phyloP scores from a whole-genome alignment of 306 rosid genomes.

The Herpetospermum pedunculosum region DNA sequence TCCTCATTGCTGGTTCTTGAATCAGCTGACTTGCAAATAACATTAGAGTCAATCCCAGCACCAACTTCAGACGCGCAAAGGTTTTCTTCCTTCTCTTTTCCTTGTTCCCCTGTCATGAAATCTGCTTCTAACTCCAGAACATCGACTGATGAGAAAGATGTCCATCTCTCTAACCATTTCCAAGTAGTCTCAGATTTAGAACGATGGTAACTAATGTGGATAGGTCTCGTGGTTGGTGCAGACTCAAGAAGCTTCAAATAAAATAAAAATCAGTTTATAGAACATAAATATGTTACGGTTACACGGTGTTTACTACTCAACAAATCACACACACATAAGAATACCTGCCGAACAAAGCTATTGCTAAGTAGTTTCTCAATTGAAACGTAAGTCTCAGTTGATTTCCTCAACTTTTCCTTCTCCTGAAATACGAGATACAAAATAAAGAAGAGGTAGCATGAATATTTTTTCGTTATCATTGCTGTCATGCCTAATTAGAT shows the following conservation, averaged over 20 bases:
- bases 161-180: slow-evolving; percentile 99
- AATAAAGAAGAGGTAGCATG: background rate
- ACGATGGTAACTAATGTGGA: slow-evolving; percentile 58
- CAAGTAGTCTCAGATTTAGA: slow-evolving; percentile 70
- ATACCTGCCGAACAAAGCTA: slow-evolving; percentile 71
- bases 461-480: background rate
- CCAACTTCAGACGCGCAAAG: slow-evolving; percentile 13
- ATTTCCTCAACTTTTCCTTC: slow-evolving; percentile 26
- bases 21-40: slow-evolving; percentile 23
- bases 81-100: slow-evolving; percentile 19
- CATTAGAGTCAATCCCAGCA: slow-evolving; percentile 28
- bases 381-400: slow-evolving; percentile 26
- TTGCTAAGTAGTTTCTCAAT: slow-evolving; percentile 66
- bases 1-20: slow-evolving; percentile 25
- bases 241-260: slow-evolving; percentile 55
- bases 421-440: slow-evolving; percentile 25
- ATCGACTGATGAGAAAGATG: slow-evolving; percentile 39
- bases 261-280: background rate
- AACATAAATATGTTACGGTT: background rate
- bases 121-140: slow-evolving; percentile 22
- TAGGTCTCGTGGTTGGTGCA: slow-evolving; percentile 47
- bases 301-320: background rate
- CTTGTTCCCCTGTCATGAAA: slow-evolving; percentile 25
- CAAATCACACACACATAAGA: background rate
- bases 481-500: background rate